Evolutionary conservation across 2,329 filamentous ascomycete species (phyloP), one percentile per base, ranked within the genome.

Genomic region (Fusarium sp.): DNA sequence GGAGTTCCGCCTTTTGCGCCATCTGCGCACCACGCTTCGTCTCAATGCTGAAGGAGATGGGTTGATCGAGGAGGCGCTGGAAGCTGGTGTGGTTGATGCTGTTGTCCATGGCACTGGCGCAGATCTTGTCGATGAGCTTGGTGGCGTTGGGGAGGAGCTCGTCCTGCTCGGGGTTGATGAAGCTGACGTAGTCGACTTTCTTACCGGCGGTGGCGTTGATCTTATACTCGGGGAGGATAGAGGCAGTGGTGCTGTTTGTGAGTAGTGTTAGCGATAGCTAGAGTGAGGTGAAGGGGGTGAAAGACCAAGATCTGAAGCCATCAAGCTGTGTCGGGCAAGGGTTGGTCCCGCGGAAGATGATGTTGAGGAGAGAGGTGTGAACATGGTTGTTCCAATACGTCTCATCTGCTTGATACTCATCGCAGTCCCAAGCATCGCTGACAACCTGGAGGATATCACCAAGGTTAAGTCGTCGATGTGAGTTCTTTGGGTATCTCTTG

Each of bases 331-430:
- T 11, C 10, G 18, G 36, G 18, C 36, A 38, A 38, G 36, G 36
- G 11, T 38, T 12, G 10, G 10, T 38, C 20, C 36, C 36, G 11
- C 11, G 11, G 11, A 38, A 38, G 36, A 13, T 13, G 36, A 13
- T 20, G 18, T 38, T 38, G 18, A 38, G 18, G 6, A 38, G 36
- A 5, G 36, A 9, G 2, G 58, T 55, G 22, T 70, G 62, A 18
- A 70, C 58, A 16, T 59, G 57, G 7, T 67, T 58, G 26, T 67
- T 70, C 67, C 39, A 35, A 36, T 36, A 36, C 9, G 35, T 20
- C 18, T 36, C 35, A 20, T 20, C 35, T 16, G 35, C 18, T 10
- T 36, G 35, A 36, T 36, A 36, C 35, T 20, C 35, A 4, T 36
- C 35, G 18, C 35, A 20, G 16, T 36, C 35, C 20, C 35, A 9